These are phyloP conservation scores for Verticillium tricorpus DNA, from an alignment of 2,329 filamentous ascomycete species.

Conservation along the genomic window DNA sequence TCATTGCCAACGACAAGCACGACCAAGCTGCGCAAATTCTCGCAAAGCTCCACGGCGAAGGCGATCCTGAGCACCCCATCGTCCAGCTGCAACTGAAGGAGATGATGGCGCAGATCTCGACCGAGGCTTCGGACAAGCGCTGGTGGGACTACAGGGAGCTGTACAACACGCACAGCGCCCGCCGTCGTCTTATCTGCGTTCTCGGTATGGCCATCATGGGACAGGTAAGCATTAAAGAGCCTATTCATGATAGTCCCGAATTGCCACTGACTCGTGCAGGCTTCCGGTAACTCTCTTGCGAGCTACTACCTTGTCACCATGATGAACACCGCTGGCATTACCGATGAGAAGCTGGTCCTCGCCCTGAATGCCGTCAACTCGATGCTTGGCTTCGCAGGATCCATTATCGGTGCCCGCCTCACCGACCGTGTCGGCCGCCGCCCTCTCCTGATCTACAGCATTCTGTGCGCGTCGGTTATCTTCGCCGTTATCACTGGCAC, in stretches of 20 bases:
- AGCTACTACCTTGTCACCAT: slow-evolving; percentile 49
- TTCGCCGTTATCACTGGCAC: slow-evolving; percentile 46
- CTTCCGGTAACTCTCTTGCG: slow-evolving; percentile 37
- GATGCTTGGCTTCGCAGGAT: slow-evolving; percentile 45
- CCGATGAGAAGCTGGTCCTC: slow-evolving; percentile 39
- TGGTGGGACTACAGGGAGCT: slow-evolving; percentile 54
- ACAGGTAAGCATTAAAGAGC: slow-evolving; percentile 34
- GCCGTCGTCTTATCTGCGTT: slow-evolving; percentile 47
- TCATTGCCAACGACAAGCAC: slow-evolving; percentile 35
- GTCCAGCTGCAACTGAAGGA: slow-evolving; percentile 49
- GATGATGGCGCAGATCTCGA: slow-evolving; percentile 38
- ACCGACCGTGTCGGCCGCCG: slow-evolving; percentile 55
- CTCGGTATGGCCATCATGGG: slow-evolving; percentile 48
- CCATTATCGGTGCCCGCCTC: slow-evolving; percentile 49
- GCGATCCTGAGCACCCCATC: slow-evolving; percentile 41
- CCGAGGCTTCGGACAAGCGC: slow-evolving; percentile 46
- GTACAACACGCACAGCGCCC: slow-evolving; percentile 42
- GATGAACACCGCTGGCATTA: slow-evolving; percentile 48
- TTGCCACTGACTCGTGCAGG: background rate
- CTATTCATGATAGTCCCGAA: background rate
- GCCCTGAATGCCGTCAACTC: slow-evolving; percentile 50
- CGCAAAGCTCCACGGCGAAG: slow-evolving; percentile 47
- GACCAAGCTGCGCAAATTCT: slow-evolving; percentile 38
- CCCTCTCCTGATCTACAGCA: slow-evolving; percentile 44
- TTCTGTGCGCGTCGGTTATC: slow-evolving; percentile 38